Percentiles rank a stretch among this genome's conserved stretches.
Conservation (phyloP, 2,329 filamentous ascomycete genomes). For the Pseudocercospora ulei region DNA sequence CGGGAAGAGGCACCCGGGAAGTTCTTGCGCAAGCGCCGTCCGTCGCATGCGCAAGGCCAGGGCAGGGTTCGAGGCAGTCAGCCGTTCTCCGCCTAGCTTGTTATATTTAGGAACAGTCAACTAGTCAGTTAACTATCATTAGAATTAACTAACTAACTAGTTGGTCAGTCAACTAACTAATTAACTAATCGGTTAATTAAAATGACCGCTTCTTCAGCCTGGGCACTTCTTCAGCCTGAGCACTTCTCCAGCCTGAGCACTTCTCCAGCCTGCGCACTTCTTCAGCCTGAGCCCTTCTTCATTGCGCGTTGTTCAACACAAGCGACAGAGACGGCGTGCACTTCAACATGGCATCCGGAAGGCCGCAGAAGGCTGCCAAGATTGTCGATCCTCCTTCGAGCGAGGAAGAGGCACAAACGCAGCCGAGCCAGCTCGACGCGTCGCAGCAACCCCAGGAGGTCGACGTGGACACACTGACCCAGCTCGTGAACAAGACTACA, state of each 20-base stretch:
- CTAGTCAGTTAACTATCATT: too few species aligned
- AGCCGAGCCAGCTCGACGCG: constrained; percentile 5
- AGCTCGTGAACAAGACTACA: constrained; percentile 11
- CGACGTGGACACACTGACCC: constrained; percentile 5
- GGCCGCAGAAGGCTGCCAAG: constrained; percentile 10
- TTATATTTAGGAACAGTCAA: too few species aligned
- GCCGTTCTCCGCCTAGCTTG: too few species aligned
- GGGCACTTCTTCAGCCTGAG: too few species aligned
- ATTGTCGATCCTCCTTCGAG: neutral
- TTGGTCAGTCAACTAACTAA: too few species aligned
- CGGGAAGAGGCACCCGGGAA: constrained; percentile 4
- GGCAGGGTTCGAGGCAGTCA: constrained; percentile 1
- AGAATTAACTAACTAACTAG: too few species aligned
- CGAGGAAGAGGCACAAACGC: constrained; percentile 5
- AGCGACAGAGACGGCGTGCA: constrained; percentile 1
- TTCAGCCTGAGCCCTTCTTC: neutral
- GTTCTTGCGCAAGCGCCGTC: constrained; percentile 8
- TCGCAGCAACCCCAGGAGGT: constrained; percentile 12
- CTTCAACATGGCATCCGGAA: constrained; percentile 16
- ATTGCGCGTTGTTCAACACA: constrained; percentile 8
- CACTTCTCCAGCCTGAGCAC: too few species aligned
- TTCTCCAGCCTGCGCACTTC: too few species aligned
- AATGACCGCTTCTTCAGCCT: too few species aligned
- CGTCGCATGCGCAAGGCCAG: constrained; percentile 1
- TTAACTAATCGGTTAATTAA: too few species aligned